Percentiles rank a stretch among this genome's conserved stretches.
Conservation (phyloP, 768 basidiomycete genomes). For the Pleurotus eryngii region DNA sequence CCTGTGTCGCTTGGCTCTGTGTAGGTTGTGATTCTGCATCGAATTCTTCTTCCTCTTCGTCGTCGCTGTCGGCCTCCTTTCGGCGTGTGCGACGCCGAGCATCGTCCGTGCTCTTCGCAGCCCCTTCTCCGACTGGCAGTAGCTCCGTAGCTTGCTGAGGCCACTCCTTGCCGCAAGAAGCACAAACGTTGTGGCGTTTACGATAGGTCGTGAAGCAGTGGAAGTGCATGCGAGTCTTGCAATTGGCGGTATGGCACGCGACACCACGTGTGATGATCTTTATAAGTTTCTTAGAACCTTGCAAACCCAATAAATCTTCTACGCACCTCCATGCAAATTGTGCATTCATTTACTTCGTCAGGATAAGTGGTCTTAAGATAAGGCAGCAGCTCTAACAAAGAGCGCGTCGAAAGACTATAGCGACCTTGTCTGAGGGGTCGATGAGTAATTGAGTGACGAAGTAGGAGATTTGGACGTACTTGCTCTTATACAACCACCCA, state of each 20-base stretch:
- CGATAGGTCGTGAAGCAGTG: constrained; percentile 60
- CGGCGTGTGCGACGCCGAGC: constrained; percentile 30
- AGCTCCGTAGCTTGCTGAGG: constrained; percentile 48
- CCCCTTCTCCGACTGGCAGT: constrained; percentile 63
- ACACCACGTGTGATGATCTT: constrained; percentile 71
- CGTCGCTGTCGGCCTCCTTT: constrained; percentile 37
- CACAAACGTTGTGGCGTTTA: constrained; percentile 43
- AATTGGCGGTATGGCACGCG: constrained; percentile 57
- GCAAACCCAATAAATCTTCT: neutral
- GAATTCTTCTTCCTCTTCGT: constrained; percentile 40
- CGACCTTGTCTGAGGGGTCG: constrained; percentile 51
- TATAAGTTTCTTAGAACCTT: neutral
- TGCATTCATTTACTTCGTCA: constrained; percentile 70
- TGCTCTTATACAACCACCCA: constrained; percentile 76
- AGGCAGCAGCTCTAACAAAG: constrained; percentile 66
- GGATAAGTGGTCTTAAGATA: constrained; percentile 75
- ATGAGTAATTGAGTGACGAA: constrained; percentile 3
- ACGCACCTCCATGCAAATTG: constrained; percentile 65
- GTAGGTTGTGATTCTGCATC: constrained; percentile 31
- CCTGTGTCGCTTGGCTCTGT: constrained; percentile 14
- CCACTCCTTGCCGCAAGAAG: constrained; percentile 61
- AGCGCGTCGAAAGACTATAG: constrained; percentile 73
- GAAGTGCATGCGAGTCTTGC: constrained; percentile 59
- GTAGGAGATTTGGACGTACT: constrained; percentile 37
- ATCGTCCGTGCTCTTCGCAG: constrained; percentile 58